Base-by-base conservation (phyloP, 2,329 filamentous ascomycete genomes). In the Arachnomyces sp. region DNA sequence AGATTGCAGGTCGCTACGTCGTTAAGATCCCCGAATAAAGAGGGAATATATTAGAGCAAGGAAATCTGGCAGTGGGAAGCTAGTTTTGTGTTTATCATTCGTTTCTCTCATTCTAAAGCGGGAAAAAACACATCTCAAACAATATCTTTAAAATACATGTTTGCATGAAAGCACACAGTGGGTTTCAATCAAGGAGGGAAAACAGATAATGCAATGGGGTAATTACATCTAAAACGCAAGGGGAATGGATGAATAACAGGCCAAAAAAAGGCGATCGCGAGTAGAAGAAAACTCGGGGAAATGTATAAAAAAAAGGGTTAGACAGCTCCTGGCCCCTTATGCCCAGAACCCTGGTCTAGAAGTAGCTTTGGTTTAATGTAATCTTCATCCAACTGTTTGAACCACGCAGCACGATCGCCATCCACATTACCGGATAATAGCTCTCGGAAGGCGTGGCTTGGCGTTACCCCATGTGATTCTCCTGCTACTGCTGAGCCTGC, bases 301-400 rank as follows among this genome's bases (percentile, higher is more conserved):
- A 44, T 35, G 18, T 34, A 9, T 33, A 28, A 40, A 35, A 32
- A 15, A 31, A 31, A 30, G 21, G 36, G 36, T 53, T 50, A 65
- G 44, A 65, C 62, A 28, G 61, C 61, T 8, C 61, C 62, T 32
- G 61, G 62, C 3, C 62, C 63, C 45, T 66, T 66, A 44, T 66
- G 60, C 29, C 63, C 62, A 17, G 63, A 65, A 18, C 44, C 46
- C 34, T 82, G 84, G 64, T 95, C 89, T 14, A 96, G 74, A 49
- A 96, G 64, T 40, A 96, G 66, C 57, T 82, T 86, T 13, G 90
- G 90, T 71, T 96, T 96, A 63, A 96, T 89, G 61, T 88, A 95
- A 45, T 89, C 87, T 63, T 98, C 92, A 60, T 98, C 92, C 44
- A 98, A 69, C 65, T 95, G 89, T 51, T 81, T 82, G 63, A 98